Evolutionary conservation across 2,329 filamentous ascomycete species (phyloP).

Genomic region (Fusarium globosum): DNA sequence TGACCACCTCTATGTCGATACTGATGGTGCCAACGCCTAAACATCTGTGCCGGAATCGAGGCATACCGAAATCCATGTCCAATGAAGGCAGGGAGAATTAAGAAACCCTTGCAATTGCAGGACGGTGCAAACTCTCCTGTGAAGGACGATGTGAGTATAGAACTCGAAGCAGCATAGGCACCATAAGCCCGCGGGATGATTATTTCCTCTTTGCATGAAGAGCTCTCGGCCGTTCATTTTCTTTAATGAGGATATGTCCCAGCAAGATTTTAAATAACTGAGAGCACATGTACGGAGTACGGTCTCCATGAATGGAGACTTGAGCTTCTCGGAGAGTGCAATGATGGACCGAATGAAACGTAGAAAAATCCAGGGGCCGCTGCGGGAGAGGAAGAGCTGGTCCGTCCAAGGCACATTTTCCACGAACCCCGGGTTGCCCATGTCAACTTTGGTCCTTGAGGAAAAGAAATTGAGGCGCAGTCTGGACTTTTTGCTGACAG

Average conservation of each 20-base stretch:
- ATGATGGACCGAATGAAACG: slow-evolving; percentile 33
- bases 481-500: slow-evolving; percentile 14
- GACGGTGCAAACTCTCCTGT: slow-evolving; percentile 16
- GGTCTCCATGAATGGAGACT: slow-evolving; percentile 25
- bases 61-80: slow-evolving; percentile 4
- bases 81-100: slow-evolving; percentile 2
- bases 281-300: not conserved
- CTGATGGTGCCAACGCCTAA: slow-evolving; percentile 16
- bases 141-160: not conserved
- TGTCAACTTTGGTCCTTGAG: slow-evolving; percentile 7
- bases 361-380: slow-evolving; percentile 10
- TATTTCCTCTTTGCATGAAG: slow-evolving; percentile 9
- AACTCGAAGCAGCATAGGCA: not conserved
- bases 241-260: slow-evolving; percentile 21
- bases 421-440: slow-evolving; percentile 26
- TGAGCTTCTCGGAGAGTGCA: slow-evolving; percentile 26
- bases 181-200: slow-evolving; percentile 6
- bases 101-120: slow-evolving; percentile 16
- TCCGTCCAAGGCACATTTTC: slow-evolving; percentile 15
- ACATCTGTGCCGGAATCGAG: slow-evolving; percentile 7
- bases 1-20: slow-evolving; percentile 16
- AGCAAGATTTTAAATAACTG: slow-evolving; percentile 21
- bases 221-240: not conserved
- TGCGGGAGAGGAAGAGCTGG: slow-evolving; percentile 30
- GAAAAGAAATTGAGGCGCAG: slow-evolving; percentile 26